A percentile compares a stretch with the other conserved stretches of the same genome.
Conservation (phyloP, 768 basidiomycete species). For the Tricholomella constricta region DNA sequence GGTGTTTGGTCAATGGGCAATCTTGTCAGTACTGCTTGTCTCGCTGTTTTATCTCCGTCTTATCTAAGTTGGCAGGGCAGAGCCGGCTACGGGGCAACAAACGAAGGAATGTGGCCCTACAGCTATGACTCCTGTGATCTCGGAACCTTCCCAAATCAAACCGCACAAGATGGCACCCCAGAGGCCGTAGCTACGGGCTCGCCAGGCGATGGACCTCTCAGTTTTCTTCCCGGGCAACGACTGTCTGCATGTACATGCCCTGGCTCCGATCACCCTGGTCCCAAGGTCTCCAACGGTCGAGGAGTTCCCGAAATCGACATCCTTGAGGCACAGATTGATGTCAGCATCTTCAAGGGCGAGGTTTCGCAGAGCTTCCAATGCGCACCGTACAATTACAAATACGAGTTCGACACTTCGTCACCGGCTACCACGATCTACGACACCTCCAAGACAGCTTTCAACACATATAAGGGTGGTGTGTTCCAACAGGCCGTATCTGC, state of each 20-base stretch:
- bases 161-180: slow-evolving; percentile 58
- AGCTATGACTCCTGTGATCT: slow-evolving; percentile 84
- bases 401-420: slow-evolving; percentile 56
- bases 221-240: slow-evolving; percentile 84
- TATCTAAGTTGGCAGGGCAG: slow-evolving; percentile 49
- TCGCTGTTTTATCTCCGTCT: neutral
- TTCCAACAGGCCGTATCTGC: slow-evolving; percentile 80
- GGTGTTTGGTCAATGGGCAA: slow-evolving; percentile 83
- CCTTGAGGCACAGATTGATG: slow-evolving; percentile 79
- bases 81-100: slow-evolving; percentile 88
- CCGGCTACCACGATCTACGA: slow-evolving; percentile 59
- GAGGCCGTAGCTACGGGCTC: slow-evolving; percentile 56
- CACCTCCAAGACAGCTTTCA: slow-evolving; percentile 50
- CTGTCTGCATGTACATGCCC: slow-evolving; percentile 88
- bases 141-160: slow-evolving; percentile 86
- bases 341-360: slow-evolving; percentile 50
- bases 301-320: slow-evolving; percentile 94
- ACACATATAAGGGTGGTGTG: slow-evolving; percentile 68
- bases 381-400: slow-evolving; percentile 77
- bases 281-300: slow-evolving; percentile 63
- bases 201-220: slow-evolving; percentile 54
- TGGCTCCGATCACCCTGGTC: slow-evolving; percentile 87
- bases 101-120: slow-evolving; percentile 87
- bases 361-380: slow-evolving; percentile 82
- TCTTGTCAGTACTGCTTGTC: slow-evolving; percentile 37